phyloP scores from a whole-genome alignment of 208 protist species.

The Lotmaria passim region DNA sequence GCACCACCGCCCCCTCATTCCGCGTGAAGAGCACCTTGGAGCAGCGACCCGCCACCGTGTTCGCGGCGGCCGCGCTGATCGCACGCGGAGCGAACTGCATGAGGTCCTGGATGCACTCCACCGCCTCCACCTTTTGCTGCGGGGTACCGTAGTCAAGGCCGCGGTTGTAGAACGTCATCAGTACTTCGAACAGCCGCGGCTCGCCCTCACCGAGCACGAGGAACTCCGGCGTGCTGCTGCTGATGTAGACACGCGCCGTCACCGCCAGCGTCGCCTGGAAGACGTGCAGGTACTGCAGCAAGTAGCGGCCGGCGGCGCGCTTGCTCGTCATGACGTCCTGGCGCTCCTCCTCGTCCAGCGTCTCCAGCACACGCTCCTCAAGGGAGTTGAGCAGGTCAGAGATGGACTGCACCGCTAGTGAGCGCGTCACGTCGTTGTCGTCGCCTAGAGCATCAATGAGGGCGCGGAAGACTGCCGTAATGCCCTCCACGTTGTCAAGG shows the following conservation, averaged over 20 bases:
- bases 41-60: constrained; percentile 88
- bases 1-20: constrained; percentile 86
- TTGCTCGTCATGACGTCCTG: constrained; percentile 81
- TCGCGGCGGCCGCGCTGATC: constrained; percentile 69
- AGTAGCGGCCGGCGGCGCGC: constrained; percentile 81
- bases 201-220: constrained; percentile 74
- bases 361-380: constrained; percentile 66
- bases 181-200: constrained; percentile 79
- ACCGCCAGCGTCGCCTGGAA: constrained; percentile 68
- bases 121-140: constrained; percentile 85
- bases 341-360: constrained; percentile 74
- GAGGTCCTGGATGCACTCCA: constrained; percentile 91
- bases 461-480: constrained; percentile 66
- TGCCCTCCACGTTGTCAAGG: constrained; percentile 72
- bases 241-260: constrained; percentile 68
- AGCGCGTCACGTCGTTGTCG: constrained; percentile 45
- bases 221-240: constrained; percentile 64
- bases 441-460: constrained; percentile 78
- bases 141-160: constrained; percentile 89
- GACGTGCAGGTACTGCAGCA: constrained; percentile 79
- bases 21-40: constrained; percentile 92
- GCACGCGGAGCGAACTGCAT: constrained; percentile 76
- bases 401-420: constrained; percentile 61
- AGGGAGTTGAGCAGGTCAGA: constrained; percentile 67
- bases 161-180: constrained; percentile 89